A percentile compares a stretch with the other conserved stretches of the same genome.
Evolutionary conservation across 2,329 filamentous ascomycete species (phyloP).

Genomic region (Aureobasidium sp.): DNA sequence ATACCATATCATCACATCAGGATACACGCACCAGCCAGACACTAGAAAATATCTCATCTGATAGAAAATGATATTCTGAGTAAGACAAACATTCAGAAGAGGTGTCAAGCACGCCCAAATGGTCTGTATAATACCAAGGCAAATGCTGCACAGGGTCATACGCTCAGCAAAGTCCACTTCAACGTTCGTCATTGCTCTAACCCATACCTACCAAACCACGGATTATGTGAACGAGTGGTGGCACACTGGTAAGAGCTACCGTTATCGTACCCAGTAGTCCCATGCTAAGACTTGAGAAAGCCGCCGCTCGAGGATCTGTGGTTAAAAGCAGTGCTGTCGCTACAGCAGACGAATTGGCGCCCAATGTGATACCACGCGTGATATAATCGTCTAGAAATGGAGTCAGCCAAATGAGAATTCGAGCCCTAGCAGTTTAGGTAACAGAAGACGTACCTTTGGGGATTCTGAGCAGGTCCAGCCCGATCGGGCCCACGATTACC

Average conservation of each 20-base stretch:
- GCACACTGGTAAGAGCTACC: constrained; percentile 52
- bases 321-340: constrained; percentile 51
- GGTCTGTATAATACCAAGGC: not conserved
- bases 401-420: not conserved
- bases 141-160: not conserved
- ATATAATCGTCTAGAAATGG: constrained; percentile 50
- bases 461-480: constrained; percentile 46
- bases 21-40: not conserved
- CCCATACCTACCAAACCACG: constrained; percentile 39
- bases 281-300: constrained; percentile 55
- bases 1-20: not conserved
- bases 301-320: constrained; percentile 53
- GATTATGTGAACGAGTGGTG: constrained; percentile 45
- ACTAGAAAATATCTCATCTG: too few relatives aligned
- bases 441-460: constrained; percentile 40
- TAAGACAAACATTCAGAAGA: not conserved
- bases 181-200: not conserved
- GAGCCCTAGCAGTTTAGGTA: not conserved
- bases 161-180: not conserved
- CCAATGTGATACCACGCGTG: constrained; percentile 55
- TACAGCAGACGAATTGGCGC: constrained; percentile 54
- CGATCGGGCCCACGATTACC: constrained; percentile 46
- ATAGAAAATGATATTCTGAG: not conserved
- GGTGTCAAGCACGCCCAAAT: not conserved
- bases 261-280: constrained; percentile 55